These are phyloP conservation scores for Trichoderma koningiopsis DNA, from an alignment of 2,329 filamentous ascomycete species.

Conservation along the genomic window DNA sequence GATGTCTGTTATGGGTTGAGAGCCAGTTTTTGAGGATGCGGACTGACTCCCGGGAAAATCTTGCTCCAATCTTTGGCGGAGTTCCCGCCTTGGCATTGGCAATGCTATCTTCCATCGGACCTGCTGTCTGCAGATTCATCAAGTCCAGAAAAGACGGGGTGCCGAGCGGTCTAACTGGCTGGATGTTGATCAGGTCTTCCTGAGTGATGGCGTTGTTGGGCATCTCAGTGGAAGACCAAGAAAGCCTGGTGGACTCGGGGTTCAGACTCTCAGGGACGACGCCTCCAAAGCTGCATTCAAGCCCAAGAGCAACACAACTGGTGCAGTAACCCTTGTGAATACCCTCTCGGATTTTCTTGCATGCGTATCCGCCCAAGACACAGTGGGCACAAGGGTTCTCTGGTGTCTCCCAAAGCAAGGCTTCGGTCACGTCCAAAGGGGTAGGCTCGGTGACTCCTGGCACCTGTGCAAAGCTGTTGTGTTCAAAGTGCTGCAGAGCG, in stretches of 20 bases:
- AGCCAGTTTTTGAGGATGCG: conserved; percentile 85
- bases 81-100: conserved; percentile 32
- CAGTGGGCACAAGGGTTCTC: conserved; percentile 56
- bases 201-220: conserved; percentile 42
- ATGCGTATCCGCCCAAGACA: conserved; percentile 54
- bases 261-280: conserved; percentile 40
- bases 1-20: conserved; percentile 74
- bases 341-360: conserved; percentile 63
- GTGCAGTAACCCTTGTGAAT: conserved; percentile 63
- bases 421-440: neutral
- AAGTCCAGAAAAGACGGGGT: conserved; percentile 36
- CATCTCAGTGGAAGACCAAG: conserved; percentile 40
- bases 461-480: conserved; percentile 32
- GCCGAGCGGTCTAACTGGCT: conserved; percentile 32
- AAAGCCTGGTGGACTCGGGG: conserved; percentile 42
- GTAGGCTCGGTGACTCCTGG: neutral
- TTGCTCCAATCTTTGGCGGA: conserved; percentile 66
- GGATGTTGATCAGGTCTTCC: conserved; percentile 33
- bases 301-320: conserved; percentile 61
- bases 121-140: conserved; percentile 26
- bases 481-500: conserved; percentile 60
- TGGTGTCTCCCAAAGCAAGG: conserved; percentile 45
- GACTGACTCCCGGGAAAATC: conserved; percentile 79
- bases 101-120: conserved; percentile 11
- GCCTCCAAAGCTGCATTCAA: conserved; percentile 59